These are phyloP conservation scores for Hygrophila difformis DNA, from an alignment of 257 asterid species.

Conservation along the genomic window DNA sequence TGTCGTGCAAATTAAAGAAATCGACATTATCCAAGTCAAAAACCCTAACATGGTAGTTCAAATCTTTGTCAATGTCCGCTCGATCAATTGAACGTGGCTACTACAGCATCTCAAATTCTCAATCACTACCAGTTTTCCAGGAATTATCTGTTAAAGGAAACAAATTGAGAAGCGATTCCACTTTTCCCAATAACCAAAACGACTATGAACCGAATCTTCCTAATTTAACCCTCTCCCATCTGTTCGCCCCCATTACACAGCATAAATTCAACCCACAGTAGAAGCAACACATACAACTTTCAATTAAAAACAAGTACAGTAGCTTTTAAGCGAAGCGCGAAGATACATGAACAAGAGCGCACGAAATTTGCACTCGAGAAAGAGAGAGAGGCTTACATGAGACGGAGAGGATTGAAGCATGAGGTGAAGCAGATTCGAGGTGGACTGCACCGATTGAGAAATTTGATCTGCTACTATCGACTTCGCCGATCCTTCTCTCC, in stretches of 20 bases:
- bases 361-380: background rate
- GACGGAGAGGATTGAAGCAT: slow-evolving; percentile 83
- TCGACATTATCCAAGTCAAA: background rate
- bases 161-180: background rate
- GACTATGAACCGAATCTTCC: background rate
- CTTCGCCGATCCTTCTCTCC: slow-evolving; percentile 62
- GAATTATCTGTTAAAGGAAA: background rate
- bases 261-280: background rate
- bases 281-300: background rate
- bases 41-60: background rate
- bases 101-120: background rate
- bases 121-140: background rate
- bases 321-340: background rate
- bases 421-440: slow-evolving; percentile 87
- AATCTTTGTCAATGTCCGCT: background rate
- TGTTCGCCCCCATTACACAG: background rate
- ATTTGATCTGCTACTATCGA: slow-evolving; percentile 64
- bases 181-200: background rate
- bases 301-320: background rate
- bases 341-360: background rate
- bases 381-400: slow-evolving; percentile 25
- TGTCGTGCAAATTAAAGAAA: background rate
- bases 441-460: slow-evolving; percentile 66
- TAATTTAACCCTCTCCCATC: background rate
- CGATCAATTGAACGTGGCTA: background rate